These are phyloP conservation scores for Streptanthus diversifolius DNA, from an alignment of 345 rosid species.

Conservation along the genomic window DNA sequence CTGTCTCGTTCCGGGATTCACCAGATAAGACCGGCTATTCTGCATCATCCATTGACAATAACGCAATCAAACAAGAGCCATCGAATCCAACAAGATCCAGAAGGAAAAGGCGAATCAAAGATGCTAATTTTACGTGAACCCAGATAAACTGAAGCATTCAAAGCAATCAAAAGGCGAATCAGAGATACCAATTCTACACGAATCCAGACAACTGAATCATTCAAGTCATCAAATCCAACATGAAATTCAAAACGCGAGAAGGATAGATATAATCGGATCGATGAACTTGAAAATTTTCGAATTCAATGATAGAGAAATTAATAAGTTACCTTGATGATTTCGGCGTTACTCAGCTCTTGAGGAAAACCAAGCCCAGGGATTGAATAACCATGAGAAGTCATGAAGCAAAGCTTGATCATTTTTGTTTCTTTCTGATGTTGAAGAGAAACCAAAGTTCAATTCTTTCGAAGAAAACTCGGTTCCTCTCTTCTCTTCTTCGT, in stretches of 20 bases:
- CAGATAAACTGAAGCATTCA: neutral
- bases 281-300: neutral
- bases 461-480: conserved; percentile 4
- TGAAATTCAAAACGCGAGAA: neutral
- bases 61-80: neutral
- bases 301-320: too few relatives aligned
- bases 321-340: conserved; percentile 50
- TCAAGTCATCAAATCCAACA: neutral
- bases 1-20: conserved; percentile 41
- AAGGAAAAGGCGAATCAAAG: too few relatives aligned
- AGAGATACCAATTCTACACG: conserved; percentile 6
- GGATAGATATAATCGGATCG: neutral
- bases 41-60: conserved; percentile 30
- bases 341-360: conserved; percentile 32
- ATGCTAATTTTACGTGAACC: conserved; percentile 4
- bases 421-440: neutral
- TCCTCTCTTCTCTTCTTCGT: conserved; percentile 9
- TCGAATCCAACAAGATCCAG: neutral
- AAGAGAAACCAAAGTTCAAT: conserved; percentile 38
- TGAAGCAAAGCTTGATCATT: conserved; percentile 60
- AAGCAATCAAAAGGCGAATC: too few relatives aligned
- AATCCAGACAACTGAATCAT: neutral
- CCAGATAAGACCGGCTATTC: conserved; percentile 45
- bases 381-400: conserved; percentile 61
- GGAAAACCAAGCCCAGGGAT: conserved; percentile 45